Evolutionary conservation across 2,329 filamentous ascomycete genomes (phyloP), one percentile per base, ranked within the genome.

Genomic region (Teratosphaeria pseudoeucalypti): DNA sequence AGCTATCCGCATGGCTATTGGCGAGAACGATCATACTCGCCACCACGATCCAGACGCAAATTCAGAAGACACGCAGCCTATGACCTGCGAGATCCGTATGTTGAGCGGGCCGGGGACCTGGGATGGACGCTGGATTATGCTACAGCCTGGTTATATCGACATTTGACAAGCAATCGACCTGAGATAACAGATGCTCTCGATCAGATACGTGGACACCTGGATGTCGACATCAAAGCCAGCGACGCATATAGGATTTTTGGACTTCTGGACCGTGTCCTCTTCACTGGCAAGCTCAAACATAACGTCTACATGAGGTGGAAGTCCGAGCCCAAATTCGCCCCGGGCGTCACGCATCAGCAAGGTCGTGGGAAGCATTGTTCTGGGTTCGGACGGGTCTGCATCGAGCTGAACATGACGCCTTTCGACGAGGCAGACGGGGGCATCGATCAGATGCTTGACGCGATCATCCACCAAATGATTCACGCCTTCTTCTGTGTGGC

Each of bases 401-500:
- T 77, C 55, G 64, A 70, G 56, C 62, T 72, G 52, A 71, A 72
- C 57, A 59, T 55, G 19, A 63, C 60, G 27, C 63, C 63, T 0
- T 71, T 69, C 49, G 62, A 67, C 26, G 64, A 72, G 23, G 59
- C 65, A 12, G 64, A 68, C 12, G 69, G 64, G 2, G 64, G 63
- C 23, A 65, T 72, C 4, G 68, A 71, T 54, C 68, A 74, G 11
- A 65, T 75, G 29, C 61, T 77, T 14, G 73, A 72, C 16, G 67
- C 64, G 6, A 62, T 77, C 49, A 71, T 78, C 6, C 76, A 78
- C 59, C 76, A 78, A 53, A 77, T 77, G 75, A 76, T 77, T 39
- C 75, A 78, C 56, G 75, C 75, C 14, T 78, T 73, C 64, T 75
- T 77, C 59, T 67, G 77, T 2, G 67, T 76, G n/a, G 72, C 72